Conservation (phyloP, 2,329 filamentous ascomycete genomes). For the Claviceps sp. region DNA sequence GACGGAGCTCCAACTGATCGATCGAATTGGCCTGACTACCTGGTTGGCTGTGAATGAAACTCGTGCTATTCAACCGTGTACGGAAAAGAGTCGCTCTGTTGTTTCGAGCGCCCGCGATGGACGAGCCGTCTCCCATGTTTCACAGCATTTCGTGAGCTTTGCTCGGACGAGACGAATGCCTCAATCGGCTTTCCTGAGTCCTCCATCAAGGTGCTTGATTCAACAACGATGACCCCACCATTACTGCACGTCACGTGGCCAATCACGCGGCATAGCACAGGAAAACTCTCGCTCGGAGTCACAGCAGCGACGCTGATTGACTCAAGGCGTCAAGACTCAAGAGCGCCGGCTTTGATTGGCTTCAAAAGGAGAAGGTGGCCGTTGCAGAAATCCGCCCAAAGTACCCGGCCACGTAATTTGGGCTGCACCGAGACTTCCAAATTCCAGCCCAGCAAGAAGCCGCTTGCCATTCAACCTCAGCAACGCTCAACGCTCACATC, state of each 20-base stretch:
- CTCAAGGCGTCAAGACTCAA: background rate
- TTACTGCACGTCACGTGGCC: background rate
- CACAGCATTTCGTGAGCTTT: too few relatives aligned
- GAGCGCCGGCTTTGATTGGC: conserved; percentile 9
- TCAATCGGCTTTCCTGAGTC: too few relatives aligned
- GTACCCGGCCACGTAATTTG: conserved; percentile 20
- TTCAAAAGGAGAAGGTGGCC: conserved; percentile 7
- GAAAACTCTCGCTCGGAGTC: too few relatives aligned
- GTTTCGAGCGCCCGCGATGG: too few relatives aligned
- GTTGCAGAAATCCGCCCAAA: conserved; percentile 14
- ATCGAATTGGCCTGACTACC: too few relatives aligned
- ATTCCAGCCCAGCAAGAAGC: conserved; percentile 12
- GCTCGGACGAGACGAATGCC: too few relatives aligned
- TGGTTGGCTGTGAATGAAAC: too few relatives aligned
- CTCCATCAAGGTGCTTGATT: too few relatives aligned
- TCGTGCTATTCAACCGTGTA: too few relatives aligned
- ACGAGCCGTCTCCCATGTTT: too few relatives aligned
- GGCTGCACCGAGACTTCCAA: conserved; percentile 22
- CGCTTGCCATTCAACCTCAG: conserved; percentile 1
- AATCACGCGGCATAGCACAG: background rate
- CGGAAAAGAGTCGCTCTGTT: too few relatives aligned
- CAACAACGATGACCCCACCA: background rate
- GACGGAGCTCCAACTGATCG: too few relatives aligned
- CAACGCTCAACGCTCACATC: background rate
- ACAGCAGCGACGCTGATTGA: conserved; percentile 1